Conservation (phyloP, 2,329 filamentous ascomycete genomes). For the Colletotrichum neosansevieriae region DNA sequence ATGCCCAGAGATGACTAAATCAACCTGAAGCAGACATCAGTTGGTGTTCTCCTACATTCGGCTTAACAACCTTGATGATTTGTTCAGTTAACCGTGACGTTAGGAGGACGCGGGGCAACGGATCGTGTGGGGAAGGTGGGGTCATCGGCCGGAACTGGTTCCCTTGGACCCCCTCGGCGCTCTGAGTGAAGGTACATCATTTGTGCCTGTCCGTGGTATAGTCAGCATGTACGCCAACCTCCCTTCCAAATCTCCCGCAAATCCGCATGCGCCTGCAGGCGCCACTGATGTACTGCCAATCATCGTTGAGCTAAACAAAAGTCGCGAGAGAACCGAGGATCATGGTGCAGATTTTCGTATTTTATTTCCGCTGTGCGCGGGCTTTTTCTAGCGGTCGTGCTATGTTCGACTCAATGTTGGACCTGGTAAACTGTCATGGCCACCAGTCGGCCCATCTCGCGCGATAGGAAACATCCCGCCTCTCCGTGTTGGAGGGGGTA, state of each 20-base stretch:
- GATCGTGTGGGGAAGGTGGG: slow-evolving; percentile 16
- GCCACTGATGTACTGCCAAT: slow-evolving; percentile 8
- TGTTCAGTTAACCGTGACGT: slow-evolving; percentile 5
- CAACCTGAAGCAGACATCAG: not conserved
- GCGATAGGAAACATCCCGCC: slow-evolving; percentile 29
- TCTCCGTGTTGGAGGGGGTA: slow-evolving; percentile 17
- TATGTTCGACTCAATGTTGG: slow-evolving; percentile 14
- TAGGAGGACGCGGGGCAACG: slow-evolving; percentile 23
- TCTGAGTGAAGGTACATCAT: not conserved
- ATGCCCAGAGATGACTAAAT: slow-evolving; percentile 4
- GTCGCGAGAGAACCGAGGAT: not conserved
- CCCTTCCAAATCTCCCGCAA: not conserved
- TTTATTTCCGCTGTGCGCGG: slow-evolving; percentile 28
- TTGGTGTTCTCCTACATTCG: not conserved
- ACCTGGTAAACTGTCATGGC: slow-evolving; percentile 33
- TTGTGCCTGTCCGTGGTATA: not conserved
- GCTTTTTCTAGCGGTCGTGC: slow-evolving; percentile 23
- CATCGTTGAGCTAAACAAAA: not conserved
- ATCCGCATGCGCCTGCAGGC: slow-evolving; percentile 4
- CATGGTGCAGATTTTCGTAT: not conserved
- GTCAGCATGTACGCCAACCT: no score
- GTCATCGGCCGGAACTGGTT: slow-evolving; percentile 2
- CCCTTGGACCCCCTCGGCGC: not conserved
- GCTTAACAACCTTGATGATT: slow-evolving; percentile 1
- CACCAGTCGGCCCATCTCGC: slow-evolving; percentile 24